A percentile compares a stretch with the other conserved stretches of the same genome.
Evolutionary conservation across 1,139 yeast genomes (phyloP).

Genomic region (Kodamaea sp.): DNA sequence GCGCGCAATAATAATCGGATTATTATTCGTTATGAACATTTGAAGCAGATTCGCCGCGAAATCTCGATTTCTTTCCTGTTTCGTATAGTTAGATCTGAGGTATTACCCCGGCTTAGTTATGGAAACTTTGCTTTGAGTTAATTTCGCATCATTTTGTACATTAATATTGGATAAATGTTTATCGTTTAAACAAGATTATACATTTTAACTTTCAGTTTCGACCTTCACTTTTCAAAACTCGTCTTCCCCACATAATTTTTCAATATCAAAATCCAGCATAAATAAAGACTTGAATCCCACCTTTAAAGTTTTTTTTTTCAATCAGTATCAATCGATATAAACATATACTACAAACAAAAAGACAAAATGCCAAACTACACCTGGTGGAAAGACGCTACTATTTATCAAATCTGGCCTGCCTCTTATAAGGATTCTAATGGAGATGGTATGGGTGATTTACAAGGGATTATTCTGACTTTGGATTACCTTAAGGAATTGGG

Average conservation of each 20-base stretch:
- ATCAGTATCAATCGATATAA: conserved; percentile 1
- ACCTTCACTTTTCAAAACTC: background rate
- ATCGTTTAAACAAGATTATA: background rate
- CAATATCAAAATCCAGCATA: background rate
- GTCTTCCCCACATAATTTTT: conserved; percentile 3
- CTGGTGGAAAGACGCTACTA: conserved; percentile 59
- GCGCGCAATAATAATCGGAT: no score
- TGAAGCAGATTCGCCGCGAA: no score
- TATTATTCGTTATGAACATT: no score
- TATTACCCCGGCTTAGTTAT: no score
- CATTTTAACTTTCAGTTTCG: background rate
- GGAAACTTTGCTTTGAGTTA: no score
- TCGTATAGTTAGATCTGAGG: no score
- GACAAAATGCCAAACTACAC: conserved; percentile 12
- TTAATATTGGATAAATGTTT: background rate
- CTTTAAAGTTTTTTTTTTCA: background rate
- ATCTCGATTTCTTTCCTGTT: no score
- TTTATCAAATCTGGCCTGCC: conserved; percentile 60
- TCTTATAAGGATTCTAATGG: conserved; percentile 55
- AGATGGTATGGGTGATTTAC: conserved; percentile 56
- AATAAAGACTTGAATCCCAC: background rate
- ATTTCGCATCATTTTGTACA: background rate
- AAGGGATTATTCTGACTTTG: conserved; percentile 49
- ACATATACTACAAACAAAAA: conserved; percentile 4
- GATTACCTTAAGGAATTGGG: conserved; percentile 53